Percentiles rank a stretch among this genome's conserved stretches.
Conservation (phyloP, 2,329 filamentous ascomycete genomes). For the Bipolaris sorokiniana region DNA sequence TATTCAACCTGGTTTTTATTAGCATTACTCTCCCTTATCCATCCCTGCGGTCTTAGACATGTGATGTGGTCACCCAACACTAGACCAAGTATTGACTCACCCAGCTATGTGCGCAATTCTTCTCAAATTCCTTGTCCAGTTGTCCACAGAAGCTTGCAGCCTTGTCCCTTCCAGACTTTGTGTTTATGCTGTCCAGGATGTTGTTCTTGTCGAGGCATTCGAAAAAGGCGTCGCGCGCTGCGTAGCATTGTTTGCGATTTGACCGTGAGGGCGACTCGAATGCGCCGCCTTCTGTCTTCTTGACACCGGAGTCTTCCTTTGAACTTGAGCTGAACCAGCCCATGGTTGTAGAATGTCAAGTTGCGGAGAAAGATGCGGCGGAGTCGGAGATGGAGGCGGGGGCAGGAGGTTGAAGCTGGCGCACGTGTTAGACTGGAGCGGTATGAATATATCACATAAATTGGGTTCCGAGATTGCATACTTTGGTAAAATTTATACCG, state of each 20-base stretch:
- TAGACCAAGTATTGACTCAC: conserved; percentile 59
- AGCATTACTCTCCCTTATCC: conserved; percentile 3
- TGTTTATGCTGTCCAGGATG: conserved; percentile 75
- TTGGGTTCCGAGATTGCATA: background rate
- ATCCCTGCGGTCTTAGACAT: background rate
- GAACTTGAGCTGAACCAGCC: conserved; percentile 58
- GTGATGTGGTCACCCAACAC: background rate
- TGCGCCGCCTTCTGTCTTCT: conserved; percentile 57
- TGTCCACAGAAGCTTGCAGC: conserved; percentile 62
- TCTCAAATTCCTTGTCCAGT: conserved; percentile 73
- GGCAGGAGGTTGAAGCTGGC: conserved; percentile 9
- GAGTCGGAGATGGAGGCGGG: conserved; percentile 1
- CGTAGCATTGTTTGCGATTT: conserved; percentile 86
- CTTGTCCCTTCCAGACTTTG: conserved; percentile 59
- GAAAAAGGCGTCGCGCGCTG: conserved; percentile 87
- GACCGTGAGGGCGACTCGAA: conserved; percentile 83
- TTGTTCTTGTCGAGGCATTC: conserved; percentile 79
- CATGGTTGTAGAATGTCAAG: conserved; percentile 52
- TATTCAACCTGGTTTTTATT: conserved; percentile 75
- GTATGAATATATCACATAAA: too few relatives aligned
- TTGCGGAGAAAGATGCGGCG: conserved; percentile 13
- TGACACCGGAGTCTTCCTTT: conserved; percentile 42
- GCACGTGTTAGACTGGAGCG: conserved; percentile 7
- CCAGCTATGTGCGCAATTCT: conserved; percentile 88
- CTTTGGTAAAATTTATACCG: background rate